Percentiles rank a stretch among this genome's conserved stretches.
These are phyloP conservation scores for Nitzschia inconspicua DNA, from an alignment of 108 stramenopile species.

Conservation along the genomic window DNA sequence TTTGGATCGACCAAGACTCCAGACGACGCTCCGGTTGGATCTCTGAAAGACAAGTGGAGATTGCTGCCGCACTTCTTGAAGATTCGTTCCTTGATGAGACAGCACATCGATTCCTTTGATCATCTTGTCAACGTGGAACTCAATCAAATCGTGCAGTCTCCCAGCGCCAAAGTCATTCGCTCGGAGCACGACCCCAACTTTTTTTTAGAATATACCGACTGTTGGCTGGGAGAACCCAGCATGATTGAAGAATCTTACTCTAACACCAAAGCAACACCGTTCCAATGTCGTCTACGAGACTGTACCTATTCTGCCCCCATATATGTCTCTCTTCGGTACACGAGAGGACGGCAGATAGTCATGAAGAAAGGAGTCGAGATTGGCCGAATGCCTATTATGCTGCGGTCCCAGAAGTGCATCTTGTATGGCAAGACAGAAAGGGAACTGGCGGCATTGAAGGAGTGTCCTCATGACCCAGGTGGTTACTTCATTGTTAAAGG, in stretches of 20 bases:
- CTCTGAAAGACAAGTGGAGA: constrained; percentile 92
- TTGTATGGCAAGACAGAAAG: constrained; percentile 77
- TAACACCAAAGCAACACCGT: constrained; percentile 83
- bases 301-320: constrained; percentile 98
- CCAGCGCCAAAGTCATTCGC: constrained; percentile 83
- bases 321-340: constrained; percentile 96
- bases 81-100: constrained; percentile 92
- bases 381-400: constrained; percentile 95
- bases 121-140: constrained; percentile 95
- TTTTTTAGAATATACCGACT: constrained; percentile 93
- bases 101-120: constrained; percentile 98
- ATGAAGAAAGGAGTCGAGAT: constrained; percentile 82
- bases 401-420: constrained; percentile 89
- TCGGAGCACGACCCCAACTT: constrained; percentile 95
- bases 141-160: constrained; percentile 87
- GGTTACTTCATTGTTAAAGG: constrained; percentile 99
- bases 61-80: constrained; percentile 92
- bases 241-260: constrained; percentile 91
- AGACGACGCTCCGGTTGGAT: constrained; percentile 85
- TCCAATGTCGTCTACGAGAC: constrained; percentile 96
- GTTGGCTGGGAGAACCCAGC: constrained; percentile 91
- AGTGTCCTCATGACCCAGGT: constrained; percentile 99
- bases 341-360: constrained; percentile 90
- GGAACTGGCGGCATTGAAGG: constrained; percentile 90
- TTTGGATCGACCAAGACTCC: constrained; percentile 77